Base-by-base conservation (phyloP, 306 rosid species). In the Boehmeria nivea region DNA sequence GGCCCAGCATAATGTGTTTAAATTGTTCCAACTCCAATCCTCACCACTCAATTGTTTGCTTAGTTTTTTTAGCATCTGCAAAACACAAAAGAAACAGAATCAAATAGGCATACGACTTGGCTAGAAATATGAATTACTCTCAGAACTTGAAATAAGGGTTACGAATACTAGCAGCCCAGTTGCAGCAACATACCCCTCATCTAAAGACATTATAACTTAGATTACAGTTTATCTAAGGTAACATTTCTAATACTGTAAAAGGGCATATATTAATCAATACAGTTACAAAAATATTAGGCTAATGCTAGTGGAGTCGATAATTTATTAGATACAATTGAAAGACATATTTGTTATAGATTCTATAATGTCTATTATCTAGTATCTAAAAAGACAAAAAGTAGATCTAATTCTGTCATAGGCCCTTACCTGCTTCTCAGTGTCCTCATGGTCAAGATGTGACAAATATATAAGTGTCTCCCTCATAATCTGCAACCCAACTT, bases 11-110 rank as follows among this genome's bases (percentile, higher is more conserved):
- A 93, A 69, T 8, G 99, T 93, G 76, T 93, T 93, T 65, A 93
- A 77, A 78, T 87, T 93, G 80, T 87, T 93, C 99, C 99, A 93
- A 51, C 91, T 76, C 96, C 99, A 93, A 73, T 93, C 96, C 78
- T 93, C 99, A 5, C 99, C 99, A 65, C 83, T 93, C 36, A 93
- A 81, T 50, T 93, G 99, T 54, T 84, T 87, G 68, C 87, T 93
- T 59, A 93, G 73, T 59, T 93, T 93, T 85, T 64, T 93, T 65
- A 93, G 79, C 99, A 93, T 93, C 99, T 93, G 82, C 38, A 28
- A 57, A 53, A 43, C 8, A 24, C 21, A 43, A 14, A 19, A 18
- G 19, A 16, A 27, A 44, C n/a, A 25, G 49, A 40, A 40, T 3
- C 2, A n/a, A 1, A 40, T 40, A 40, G 45, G n/a, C 6, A 40